Evolutionary conservation across 78 protist species (phyloP), one percentile per base, ranked within the genome.

Genomic region (Chrysochromulina tobinii): DNA sequence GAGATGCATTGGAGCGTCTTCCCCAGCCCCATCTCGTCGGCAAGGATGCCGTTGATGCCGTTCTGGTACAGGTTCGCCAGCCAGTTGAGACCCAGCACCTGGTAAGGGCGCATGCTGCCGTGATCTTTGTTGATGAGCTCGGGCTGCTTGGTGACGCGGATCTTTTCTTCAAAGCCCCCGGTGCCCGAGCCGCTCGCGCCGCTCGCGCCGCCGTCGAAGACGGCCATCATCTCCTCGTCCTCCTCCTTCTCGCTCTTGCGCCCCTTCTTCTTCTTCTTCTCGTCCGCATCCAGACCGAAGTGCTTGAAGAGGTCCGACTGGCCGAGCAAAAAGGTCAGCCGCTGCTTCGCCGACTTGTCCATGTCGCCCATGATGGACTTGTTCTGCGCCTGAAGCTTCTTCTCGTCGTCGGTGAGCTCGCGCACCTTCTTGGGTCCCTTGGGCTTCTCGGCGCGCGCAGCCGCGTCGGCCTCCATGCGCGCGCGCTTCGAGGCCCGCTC

Each of bases 1-100:
- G 97, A 94, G 25, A 96, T 95, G 20, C 97, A 93, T 93, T 97
- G 98, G 81, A 97, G 90, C 18, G 98, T 97, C 93, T 98, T 98
- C 57, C 98, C 98, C 3, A 98, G 96, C 7, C 98, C 99, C 95
- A 93, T 93, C 77, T 93, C 95, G 77, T 93, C 95, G 50, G 95
- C 95, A 0, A 93, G 86, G 81, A 93, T 93, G 27, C 93, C 92
- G 68, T 48, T 66, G 93, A 89, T 88, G 48, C 91, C 88, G 61
- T 91, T 72, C 18, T 83, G 54, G 66, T 91, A 92, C 18, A 89
- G 86, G 66, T 48, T 81, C 11, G 89, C 73, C 61, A 97, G 94
- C 98, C 98, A 97, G 67, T 94, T 96, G 85, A 97, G 61, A 18
- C 98, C 98, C 61, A 94, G 97, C 9, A 96, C 25, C 93, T 98